Base-by-base conservation (phyloP, 176 grass and related monocot genomes). In the Rhipidocladum racemiflorum region DNA sequence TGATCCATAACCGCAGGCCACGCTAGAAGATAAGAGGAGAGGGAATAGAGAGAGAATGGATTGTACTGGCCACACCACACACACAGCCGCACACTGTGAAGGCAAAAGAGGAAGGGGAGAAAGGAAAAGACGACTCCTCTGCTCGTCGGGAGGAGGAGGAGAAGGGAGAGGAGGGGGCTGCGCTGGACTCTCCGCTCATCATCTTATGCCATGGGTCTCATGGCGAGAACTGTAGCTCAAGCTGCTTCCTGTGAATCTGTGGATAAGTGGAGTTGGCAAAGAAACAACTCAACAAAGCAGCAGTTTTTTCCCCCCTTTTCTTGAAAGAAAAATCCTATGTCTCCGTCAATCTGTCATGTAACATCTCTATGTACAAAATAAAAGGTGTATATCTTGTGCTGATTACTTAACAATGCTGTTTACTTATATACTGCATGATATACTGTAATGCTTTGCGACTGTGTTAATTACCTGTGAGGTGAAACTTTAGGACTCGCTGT, bases 1-100 rank as follows among this genome's bases (percentile, higher is more conserved):
- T 85, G 88, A 75, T 85, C 88, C 78, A 89, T 89, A 25, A 44
- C 72, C 72, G 83, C 29, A 40, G 81, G 57, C 45, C 42, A 53
- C 81, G 59, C 79, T 86, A 86, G 15, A 46, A 49, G 83, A 83
- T 83, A 86, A 90, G 78, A 10, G 56, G 67, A 38, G 55, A 67
- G 87, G 70, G 53, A 83, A 83, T 75, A 75, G 65, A 82, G 65
- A 65, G 86, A 46, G 65, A 59, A 57, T 12, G 78, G 72, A 77
- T 72, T 82, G 87, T 64, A 79, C 65, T 30, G 71, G 25, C 54
- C 70, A 67, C 77, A 7, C 36, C 36, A 38, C 36, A 38, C 36
- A 75, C 77, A 81, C 43, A 83, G 71, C 10, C 56, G 25, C 28
- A 65, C 59, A 86, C 45, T 68, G 64, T n/a, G 77, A 65, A 62